Conservation (phyloP, 2,329 filamentous ascomycete species). For the Hypoxylon sp. region DNA sequence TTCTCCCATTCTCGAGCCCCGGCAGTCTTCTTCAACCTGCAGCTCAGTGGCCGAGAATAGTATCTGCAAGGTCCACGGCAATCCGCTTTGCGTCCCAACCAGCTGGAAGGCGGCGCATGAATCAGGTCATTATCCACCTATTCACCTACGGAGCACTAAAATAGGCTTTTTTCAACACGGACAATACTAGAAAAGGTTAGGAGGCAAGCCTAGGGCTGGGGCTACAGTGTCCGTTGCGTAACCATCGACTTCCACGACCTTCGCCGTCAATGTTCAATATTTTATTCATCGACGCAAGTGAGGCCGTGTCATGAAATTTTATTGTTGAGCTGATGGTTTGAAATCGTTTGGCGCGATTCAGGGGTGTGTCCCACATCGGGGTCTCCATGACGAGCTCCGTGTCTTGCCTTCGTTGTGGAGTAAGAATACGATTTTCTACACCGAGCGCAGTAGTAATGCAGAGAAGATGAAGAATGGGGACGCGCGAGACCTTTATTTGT, state of each 20-base stretch:
- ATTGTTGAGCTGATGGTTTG: neutral
- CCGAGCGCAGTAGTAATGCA: constrained; percentile 6
- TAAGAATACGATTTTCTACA: constrained; percentile 7
- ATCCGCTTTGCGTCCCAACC: constrained; percentile 23
- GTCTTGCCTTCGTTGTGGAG: neutral
- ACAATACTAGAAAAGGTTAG: constrained; percentile 33
- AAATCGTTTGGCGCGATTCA: constrained; percentile 13
- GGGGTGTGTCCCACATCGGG: constrained; percentile 10
- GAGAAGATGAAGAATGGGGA: constrained; percentile 18
- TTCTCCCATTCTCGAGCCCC: constrained; percentile 14
- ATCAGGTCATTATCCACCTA: constrained; percentile 41
- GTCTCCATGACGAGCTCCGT: neutral
- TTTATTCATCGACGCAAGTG: constrained; percentile 4
- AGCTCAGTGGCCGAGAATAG: constrained; percentile 26
- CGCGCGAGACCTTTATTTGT: constrained; percentile 13
- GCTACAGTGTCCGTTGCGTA: constrained; percentile 20
- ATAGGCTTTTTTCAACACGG: constrained; percentile 25
- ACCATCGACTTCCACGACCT: constrained; percentile 19
- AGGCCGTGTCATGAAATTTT: constrained; percentile 1
- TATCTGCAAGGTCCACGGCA: constrained; percentile 26
- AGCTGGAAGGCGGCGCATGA: constrained; percentile 25
- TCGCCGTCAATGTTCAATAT: constrained; percentile 21
- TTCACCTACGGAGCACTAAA: constrained; percentile 32
- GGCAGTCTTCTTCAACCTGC: constrained; percentile 10
- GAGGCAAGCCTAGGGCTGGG: constrained; percentile 21